A percentile compares a stretch with the other conserved stretches of the same genome.
phyloP scores from a whole-genome alignment of 2,329 filamentous ascomycete genomes.

The Aspergillus jensenii region DNA sequence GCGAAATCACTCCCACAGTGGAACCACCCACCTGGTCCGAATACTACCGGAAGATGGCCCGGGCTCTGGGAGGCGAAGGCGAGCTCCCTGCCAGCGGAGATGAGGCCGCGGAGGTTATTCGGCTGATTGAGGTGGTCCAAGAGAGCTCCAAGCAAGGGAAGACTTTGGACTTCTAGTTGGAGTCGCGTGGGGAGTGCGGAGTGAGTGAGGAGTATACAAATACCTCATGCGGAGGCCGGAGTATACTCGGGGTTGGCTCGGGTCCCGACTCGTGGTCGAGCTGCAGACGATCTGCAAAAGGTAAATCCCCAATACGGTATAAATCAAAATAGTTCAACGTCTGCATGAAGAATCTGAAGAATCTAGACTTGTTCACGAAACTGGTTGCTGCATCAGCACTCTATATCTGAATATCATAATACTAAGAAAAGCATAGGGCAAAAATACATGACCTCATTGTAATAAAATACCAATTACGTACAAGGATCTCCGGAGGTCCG shows the following conservation, averaged over 20 bases:
- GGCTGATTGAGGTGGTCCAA: slow-evolving; percentile 56
- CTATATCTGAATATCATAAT: too few species aligned
- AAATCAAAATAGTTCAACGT: too few species aligned
- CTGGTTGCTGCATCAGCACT: too few species aligned
- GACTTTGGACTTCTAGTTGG: slow-evolving; percentile 41
- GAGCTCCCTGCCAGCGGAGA: slow-evolving; percentile 55
- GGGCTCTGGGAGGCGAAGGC: slow-evolving; percentile 53
- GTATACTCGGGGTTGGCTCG: not conserved
- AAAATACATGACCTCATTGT: slow-evolving; percentile 15
- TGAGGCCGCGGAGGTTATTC: slow-evolving; percentile 55
- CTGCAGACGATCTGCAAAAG: too few species aligned
- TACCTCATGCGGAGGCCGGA: not conserved
- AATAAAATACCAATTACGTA: slow-evolving; percentile 9
- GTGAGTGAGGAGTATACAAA: not conserved
- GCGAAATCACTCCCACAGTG: slow-evolving; percentile 57
- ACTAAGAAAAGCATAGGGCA: not conserved
- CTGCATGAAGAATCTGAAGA: too few species aligned
- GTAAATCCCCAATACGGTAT: too few species aligned
- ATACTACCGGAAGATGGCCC: slow-evolving; percentile 61
- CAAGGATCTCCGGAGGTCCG: not conserved
- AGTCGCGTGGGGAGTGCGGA: not conserved
- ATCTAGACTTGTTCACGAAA: too few species aligned
- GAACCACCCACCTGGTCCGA: slow-evolving; percentile 67
- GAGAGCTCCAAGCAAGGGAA: slow-evolving; percentile 54
- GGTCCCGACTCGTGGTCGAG: not conserved